Evolutionary conservation across 73 alveolate species (phyloP), one percentile per base, ranked within the genome.

Genomic region (Tetrahymena elliotti): DNA sequence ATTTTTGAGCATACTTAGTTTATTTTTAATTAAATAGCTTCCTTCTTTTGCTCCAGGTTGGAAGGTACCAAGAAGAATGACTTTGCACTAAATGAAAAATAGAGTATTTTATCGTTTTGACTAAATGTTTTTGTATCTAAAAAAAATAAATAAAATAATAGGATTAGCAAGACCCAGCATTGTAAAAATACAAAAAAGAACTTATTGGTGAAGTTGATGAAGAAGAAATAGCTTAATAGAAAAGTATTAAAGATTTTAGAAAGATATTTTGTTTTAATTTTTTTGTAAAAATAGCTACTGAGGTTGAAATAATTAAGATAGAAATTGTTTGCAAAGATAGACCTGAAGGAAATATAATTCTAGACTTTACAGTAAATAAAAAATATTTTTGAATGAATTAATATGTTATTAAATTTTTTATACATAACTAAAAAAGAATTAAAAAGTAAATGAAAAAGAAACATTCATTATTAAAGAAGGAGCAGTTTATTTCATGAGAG

Each of bases 401-500:
- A n/a, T n/a, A n/a, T n/a, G n/a, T n/a, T n/a, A n/a, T n/a, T n/a
- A n/a, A n/a, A n/a, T n/a, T n/a, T n/a, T n/a, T n/a, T n/a, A n/a
- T n/a, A n/a, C n/a, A n/a, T n/a, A n/a, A n/a, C n/a, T n/a, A 18
- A 20, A 93, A 94, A 27, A 83, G 38, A 34, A 93, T 20, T 34
- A 31, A n/a, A 94, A 82, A 35, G 94, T 27, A 33, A 94, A 96
- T 38, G 38, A 96, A 54, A 93, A 93, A 36, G 93, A 83, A 16
- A 94, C 52, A 24, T 96, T 94, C 37, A 94, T 83, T 33, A 92
- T 96, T 16, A 96, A 96, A 41, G 98, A 96, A 39, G 97, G 96
- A 2, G 52, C 92, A 16, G 93, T 52, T 27, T 96, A 88, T 54
- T 41, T 47, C 37, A 39, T 96, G 84, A 40, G 98, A 83, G 92